Evolutionary conservation across 495 filamentous ascomycete species (phyloP).

Genomic region (Aspergillus leporis): DNA sequence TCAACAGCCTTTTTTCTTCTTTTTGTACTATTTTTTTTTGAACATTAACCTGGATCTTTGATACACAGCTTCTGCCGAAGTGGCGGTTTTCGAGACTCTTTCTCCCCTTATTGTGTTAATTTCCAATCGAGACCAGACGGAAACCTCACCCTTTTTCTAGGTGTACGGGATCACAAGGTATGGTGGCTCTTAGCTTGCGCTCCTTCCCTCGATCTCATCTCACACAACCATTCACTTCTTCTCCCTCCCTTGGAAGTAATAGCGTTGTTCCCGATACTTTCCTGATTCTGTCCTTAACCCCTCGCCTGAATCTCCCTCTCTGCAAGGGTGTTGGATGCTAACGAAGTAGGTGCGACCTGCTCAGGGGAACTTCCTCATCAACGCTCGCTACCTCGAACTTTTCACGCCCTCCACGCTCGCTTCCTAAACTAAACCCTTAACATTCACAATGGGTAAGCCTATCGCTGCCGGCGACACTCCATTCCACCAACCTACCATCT

Average conservation of each 20-base stretch:
- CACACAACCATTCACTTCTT: neutral
- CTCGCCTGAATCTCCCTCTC: conserved; percentile 15
- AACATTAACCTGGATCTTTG: conserved; percentile 6
- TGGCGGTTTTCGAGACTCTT: conserved; percentile 14
- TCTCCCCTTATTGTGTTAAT: conserved; percentile 20
- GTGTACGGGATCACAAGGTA: conserved; percentile 23
- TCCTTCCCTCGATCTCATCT: conserved; percentile 5
- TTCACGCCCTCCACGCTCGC: conserved; percentile 25
- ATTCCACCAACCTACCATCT: conserved; percentile 15
- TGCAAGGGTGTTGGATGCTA: conserved; percentile 27
- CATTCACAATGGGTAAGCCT: conserved; percentile 48
- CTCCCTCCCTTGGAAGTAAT: conserved; percentile 14
- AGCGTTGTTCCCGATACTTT: conserved; percentile 13
- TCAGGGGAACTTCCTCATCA: conserved; percentile 37
- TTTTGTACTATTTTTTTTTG: conserved; percentile 14
- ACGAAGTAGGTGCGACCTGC: conserved; percentile 26
- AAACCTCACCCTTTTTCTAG: conserved; percentile 16
- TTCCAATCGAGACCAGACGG: conserved; percentile 20
- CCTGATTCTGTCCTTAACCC: conserved; percentile 1
- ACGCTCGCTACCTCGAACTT: conserved; percentile 25
- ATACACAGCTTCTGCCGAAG: neutral
- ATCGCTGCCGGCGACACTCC: conserved; percentile 12
- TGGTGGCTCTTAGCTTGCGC: conserved; percentile 8
- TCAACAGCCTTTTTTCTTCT: conserved; percentile 23
- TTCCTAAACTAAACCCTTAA: conserved; percentile 23